Base-by-base conservation (phyloP, 164 flowering plant species). In the Kingdonia uniflora region DNA sequence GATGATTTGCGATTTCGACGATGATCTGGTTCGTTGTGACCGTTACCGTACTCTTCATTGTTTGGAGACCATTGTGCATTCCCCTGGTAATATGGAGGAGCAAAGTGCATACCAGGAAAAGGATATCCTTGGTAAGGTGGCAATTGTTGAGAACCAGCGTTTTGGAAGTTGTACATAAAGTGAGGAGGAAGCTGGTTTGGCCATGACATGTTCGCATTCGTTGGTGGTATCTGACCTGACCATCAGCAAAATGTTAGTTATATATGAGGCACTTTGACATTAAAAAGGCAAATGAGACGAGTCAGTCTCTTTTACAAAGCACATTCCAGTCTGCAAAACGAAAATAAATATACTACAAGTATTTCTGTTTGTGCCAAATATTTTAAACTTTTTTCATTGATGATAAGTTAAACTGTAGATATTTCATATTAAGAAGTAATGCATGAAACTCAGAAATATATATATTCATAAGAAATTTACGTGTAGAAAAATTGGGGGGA, bases 41-140 rank as follows among this genome's bases (percentile, higher is more conserved):
- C 63, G 55, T 59, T 43, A 35, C 58, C 62, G 42, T 72, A 51
- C 42, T 72, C 80, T 60, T 76, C 80, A 23, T 42, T 38, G 56
- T 73, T 74, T 62, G 75, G 54, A 59, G 89, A 76, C 87, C 89
- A 77, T 12, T 66, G 75, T 76, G 74, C 69, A 65, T 68, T 76
- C 40, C 81, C 81, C 14, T 80, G 78, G 71, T 72, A 83, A 69
- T 76, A 78, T 37, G 81, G 80, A 51, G 80, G 66, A 8, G 68
- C 59, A 29, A 62, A 67, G 51, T 69, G 89, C 86, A 80, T 75
- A 13, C 79, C 79, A 50, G 84, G 83, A 52, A 58, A 78, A 13
- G 58, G 65, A 64, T 78, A 83, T 17, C 84, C 84, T 55, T 71
- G 94, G 67, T 74, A 78, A 21, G 85, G 88, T 5, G 70, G 74